Evolutionary conservation across 768 basidiomycete genomes (phyloP).

Genomic region (Piloderma croceum): DNA sequence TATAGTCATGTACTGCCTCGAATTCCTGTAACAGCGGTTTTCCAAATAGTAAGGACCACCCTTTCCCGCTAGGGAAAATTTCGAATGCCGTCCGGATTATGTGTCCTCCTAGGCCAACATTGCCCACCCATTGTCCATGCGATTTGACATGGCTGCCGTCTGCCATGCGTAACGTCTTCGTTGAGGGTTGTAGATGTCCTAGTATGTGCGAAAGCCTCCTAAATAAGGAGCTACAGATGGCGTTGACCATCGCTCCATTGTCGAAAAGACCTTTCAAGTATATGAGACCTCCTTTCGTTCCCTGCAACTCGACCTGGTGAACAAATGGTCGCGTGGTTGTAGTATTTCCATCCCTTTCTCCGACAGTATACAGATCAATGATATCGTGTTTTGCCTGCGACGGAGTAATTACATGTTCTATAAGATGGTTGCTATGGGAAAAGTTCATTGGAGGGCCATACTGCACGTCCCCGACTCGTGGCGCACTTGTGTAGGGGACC

Average conservation of each 20-base stretch:
- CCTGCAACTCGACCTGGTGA: constrained; percentile 12
- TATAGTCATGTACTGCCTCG: constrained; percentile 6
- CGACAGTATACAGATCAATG: constrained; percentile 9
- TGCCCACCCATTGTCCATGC: background rate
- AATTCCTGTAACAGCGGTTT: constrained; percentile 5
- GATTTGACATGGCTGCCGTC: background rate
- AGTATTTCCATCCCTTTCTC: background rate
- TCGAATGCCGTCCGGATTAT: background rate
- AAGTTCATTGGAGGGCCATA: background rate
- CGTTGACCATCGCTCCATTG: constrained; percentile 1
- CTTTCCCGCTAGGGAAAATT: constrained; percentile 2
- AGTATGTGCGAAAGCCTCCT: constrained; percentile 1
- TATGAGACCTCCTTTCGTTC: background rate
- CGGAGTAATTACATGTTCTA: constrained; percentile 5
- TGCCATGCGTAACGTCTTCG: background rate
- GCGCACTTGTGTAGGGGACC: background rate
- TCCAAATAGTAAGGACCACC: constrained; percentile 6
- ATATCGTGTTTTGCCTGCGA: constrained; percentile 19
- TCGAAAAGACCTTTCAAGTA: background rate
- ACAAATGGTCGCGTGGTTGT: constrained; percentile 15
- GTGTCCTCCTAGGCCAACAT: background rate
- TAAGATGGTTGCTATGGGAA: background rate
- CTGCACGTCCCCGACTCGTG: background rate
- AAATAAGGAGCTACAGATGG: background rate
- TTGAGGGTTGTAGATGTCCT: background rate